Evolutionary conservation across 2,329 filamentous ascomycete species (phyloP).

Genomic region (Penicillium palitans): DNA sequence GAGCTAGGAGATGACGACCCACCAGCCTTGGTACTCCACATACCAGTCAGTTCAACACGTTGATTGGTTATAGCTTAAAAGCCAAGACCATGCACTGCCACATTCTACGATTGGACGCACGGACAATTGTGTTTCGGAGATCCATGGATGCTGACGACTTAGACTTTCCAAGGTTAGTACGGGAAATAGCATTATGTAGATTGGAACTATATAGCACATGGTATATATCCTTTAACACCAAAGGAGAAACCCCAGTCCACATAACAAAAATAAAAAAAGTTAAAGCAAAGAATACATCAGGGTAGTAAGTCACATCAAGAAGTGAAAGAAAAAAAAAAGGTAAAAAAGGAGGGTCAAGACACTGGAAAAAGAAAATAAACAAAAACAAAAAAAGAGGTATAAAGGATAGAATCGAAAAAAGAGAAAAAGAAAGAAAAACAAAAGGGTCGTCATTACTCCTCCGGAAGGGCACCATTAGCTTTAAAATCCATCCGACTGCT

Average conservation of each 20-base stretch:
- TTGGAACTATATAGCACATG: slow-evolving; percentile 16
- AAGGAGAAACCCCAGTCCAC: slow-evolving; percentile 18
- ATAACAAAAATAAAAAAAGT: slow-evolving; percentile 11
- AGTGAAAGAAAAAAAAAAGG: slow-evolving; percentile 11
- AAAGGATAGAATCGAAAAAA: slow-evolving; percentile 6
- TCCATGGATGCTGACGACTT: not conserved
- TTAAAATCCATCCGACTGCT: slow-evolving; percentile 56
- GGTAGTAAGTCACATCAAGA: slow-evolving; percentile 24
- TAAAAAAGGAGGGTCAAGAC: slow-evolving; percentile 5
- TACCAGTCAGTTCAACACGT: fast-evolving
- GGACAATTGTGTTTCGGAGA: not conserved
- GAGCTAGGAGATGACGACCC: not conserved
- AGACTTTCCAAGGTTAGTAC: not conserved
- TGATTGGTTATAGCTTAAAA: not conserved
- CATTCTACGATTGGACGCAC: slow-evolving; percentile 3
- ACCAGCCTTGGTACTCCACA: not conserved
- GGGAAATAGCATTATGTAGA: slow-evolving; percentile 6
- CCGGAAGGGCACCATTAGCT: slow-evolving; percentile 34
- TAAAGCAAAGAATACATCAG: slow-evolving; percentile 8
- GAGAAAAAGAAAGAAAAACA: slow-evolving; percentile 5
- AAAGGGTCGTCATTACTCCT: slow-evolving; percentile 34
- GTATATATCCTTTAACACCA: slow-evolving; percentile 25
- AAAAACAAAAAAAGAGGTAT: slow-evolving; percentile 10
- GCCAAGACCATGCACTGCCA: slow-evolving; percentile 20
- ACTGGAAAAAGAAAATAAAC: not conserved